These are phyloP conservation scores for Neospermospora avenae DNA, from an alignment of 2,329 filamentous ascomycete species.

Conservation along the genomic window DNA sequence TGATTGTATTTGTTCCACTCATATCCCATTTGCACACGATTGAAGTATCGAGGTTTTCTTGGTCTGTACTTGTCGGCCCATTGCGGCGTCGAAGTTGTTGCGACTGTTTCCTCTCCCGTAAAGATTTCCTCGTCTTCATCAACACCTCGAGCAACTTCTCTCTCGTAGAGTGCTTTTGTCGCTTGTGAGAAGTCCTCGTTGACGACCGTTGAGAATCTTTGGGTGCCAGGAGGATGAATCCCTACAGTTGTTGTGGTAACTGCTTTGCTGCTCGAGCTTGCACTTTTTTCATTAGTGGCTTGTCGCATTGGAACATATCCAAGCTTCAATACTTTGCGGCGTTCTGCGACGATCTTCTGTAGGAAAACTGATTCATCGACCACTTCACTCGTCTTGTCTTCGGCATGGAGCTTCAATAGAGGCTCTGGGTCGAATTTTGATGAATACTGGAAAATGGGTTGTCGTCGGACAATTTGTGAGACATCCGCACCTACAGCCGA, in stretches of 20 bases:
- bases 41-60: slow-evolving; percentile 94
- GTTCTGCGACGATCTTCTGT: slow-evolving; percentile 53
- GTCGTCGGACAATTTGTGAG: slow-evolving; percentile 21
- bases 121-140: slow-evolving; percentile 96
- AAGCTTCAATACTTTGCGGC: slow-evolving; percentile 59
- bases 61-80: slow-evolving; percentile 86
- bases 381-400: slow-evolving; percentile 59
- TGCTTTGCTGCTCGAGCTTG: slow-evolving; percentile 35
- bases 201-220: slow-evolving; percentile 65
- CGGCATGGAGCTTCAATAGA: slow-evolving; percentile 57
- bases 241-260: slow-evolving; percentile 38
- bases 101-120: slow-evolving; percentile 78
- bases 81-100: slow-evolving; percentile 59
- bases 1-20: slow-evolving; percentile 99
- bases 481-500: slow-evolving; percentile 13
- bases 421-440: slow-evolving; percentile 61
- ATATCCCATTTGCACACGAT: slow-evolving; percentile 97
- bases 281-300: slow-evolving; percentile 34
- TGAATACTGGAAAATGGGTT: slow-evolving; percentile 39
- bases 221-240: slow-evolving; percentile 52
- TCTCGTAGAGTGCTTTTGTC: slow-evolving; percentile 85
- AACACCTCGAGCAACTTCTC: slow-evolving; percentile 87
- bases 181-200: slow-evolving; percentile 83
- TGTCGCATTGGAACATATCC: slow-evolving; percentile 64
- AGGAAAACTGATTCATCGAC: slow-evolving; percentile 58